These are phyloP conservation scores for Pseudogymnoascus sp. DNA, from an alignment of 2,329 filamentous ascomycete species.

Conservation along the genomic window DNA sequence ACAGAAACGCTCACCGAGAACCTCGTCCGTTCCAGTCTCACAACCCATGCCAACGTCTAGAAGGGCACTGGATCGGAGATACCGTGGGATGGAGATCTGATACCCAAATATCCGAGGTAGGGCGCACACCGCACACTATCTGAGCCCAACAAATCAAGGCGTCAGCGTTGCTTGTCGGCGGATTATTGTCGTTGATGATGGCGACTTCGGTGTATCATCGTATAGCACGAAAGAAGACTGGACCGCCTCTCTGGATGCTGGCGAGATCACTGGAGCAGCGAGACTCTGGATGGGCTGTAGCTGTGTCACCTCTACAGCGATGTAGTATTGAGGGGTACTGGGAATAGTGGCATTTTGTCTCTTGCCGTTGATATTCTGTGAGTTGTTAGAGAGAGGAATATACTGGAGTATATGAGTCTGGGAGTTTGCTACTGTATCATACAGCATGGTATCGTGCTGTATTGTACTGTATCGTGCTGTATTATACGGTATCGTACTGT, in stretches of 20 bases:
- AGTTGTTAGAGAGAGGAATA: background rate
- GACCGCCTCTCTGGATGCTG: background rate
- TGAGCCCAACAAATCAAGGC: background rate
- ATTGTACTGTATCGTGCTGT: background rate
- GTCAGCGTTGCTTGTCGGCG: background rate
- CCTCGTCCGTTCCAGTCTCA: background rate
- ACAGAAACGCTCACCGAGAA: slow-evolving; percentile 7
- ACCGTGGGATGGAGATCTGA: background rate
- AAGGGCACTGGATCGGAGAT: background rate
- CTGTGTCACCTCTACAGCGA: background rate
- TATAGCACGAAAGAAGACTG: background rate
- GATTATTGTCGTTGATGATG: background rate
- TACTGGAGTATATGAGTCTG: background rate
- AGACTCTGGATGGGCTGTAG: background rate
- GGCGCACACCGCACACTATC: background rate
- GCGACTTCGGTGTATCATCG: background rate
- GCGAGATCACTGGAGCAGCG: background rate
- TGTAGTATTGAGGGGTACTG: background rate
- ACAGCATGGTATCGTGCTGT: background rate
- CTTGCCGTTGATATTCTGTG: background rate
- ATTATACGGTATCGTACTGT: background rate
- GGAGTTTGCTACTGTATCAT: background rate
- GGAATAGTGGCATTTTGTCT: background rate
- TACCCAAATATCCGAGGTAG: background rate
- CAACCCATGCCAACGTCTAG: background rate